Conservation (phyloP, 164 flowering plant species). For the Stephania cephalantha region DNA sequence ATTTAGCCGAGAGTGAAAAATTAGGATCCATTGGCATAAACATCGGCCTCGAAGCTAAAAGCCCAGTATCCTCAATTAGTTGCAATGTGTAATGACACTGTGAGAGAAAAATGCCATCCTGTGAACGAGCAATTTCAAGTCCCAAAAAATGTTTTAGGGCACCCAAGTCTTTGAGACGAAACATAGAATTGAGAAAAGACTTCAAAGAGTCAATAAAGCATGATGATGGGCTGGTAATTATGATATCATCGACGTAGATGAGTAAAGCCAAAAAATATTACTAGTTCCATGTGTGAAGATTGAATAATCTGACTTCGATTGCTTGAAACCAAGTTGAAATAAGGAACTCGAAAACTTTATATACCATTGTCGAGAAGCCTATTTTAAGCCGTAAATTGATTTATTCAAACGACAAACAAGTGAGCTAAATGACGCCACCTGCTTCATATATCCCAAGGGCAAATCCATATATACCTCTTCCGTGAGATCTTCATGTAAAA, state of each 20-base stretch:
- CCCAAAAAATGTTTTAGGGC: background rate
- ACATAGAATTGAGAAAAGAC: background rate
- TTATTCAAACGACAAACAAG: background rate
- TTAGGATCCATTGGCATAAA: conserved; percentile 2
- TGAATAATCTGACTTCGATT: conserved; percentile 6
- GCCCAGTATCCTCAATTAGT: background rate
- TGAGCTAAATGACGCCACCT: background rate
- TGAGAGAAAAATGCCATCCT: background rate
- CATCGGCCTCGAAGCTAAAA: background rate
- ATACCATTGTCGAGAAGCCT: conserved; percentile 7
- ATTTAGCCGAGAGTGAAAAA: background rate
- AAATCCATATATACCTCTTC: background rate
- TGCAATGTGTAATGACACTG: conserved; percentile 3
- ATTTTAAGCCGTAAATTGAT: conserved; percentile 6
- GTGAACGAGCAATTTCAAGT: background rate
- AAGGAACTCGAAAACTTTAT: background rate
- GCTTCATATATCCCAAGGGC: background rate
- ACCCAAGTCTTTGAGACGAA: conserved; percentile 1
- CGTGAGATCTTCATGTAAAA: background rate
- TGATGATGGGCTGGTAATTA: background rate
- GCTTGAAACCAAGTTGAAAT: background rate
- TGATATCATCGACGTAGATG: conserved; percentile 14
- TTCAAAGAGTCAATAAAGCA: background rate
- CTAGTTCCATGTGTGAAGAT: background rate
- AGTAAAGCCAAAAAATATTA: no score